Evolutionary conservation across 2,329 filamentous ascomycete genomes (phyloP).

Genomic region (Stachybotrys chlorohalonatus): DNA sequence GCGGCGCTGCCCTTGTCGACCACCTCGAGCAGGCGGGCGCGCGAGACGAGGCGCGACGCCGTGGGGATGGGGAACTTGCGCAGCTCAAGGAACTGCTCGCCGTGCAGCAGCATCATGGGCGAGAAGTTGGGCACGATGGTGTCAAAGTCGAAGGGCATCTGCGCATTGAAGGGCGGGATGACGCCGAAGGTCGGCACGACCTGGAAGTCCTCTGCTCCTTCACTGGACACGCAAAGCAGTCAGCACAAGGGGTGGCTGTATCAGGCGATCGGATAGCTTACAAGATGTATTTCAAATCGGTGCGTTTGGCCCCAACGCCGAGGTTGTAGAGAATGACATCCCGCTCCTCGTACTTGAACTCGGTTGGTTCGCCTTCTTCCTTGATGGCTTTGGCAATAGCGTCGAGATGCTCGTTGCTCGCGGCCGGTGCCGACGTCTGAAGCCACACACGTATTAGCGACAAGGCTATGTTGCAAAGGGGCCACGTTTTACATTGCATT

Average conservation of each 20-base stretch:
- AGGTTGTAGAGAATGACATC: constrained; percentile 95
- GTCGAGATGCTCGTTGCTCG: constrained; percentile 57
- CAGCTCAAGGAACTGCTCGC: constrained; percentile 96
- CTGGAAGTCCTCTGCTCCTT: constrained; percentile 88
- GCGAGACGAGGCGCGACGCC: constrained; percentile 63
- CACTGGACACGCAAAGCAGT: constrained; percentile 29
- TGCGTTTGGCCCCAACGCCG: constrained; percentile 84
- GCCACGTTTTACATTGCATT: not conserved
- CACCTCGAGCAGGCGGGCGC: constrained; percentile 80
- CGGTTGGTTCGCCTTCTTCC: constrained; percentile 59
- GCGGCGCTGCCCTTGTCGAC: constrained; percentile 92
- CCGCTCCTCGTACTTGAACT: constrained; percentile 75
- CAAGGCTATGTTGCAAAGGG: not conserved
- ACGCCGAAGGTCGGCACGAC: constrained; percentile 92
- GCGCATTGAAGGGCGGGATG: constrained; percentile 83
- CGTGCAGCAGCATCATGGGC: constrained; percentile 97
- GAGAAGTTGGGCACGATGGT: constrained; percentile 92
- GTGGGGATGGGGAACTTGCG: constrained; percentile 88
- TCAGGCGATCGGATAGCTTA: constrained; percentile 18
- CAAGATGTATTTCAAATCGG: constrained; percentile 79
- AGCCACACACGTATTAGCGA: constrained; percentile 11
- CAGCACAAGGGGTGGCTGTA: not conserved
- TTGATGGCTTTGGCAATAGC: constrained; percentile 71
- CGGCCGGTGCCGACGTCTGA: constrained; percentile 14
- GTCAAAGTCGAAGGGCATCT: constrained; percentile 68